Evolutionary conservation across 805 yeast species (phyloP).

Genomic region (Komagataella phaffii): DNA sequence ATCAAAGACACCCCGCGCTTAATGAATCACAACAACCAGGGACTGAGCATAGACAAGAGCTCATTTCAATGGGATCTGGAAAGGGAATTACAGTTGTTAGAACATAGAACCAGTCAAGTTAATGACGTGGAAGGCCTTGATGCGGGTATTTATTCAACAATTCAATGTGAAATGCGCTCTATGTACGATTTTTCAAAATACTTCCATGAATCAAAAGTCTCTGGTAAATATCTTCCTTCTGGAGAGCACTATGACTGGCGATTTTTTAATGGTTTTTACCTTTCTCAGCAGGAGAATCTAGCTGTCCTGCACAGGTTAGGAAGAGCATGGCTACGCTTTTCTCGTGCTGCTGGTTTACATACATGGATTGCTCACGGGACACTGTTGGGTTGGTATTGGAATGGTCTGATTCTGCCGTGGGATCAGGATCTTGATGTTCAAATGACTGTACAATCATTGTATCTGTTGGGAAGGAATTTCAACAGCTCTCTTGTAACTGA

Average conservation of each 20-base stretch:
- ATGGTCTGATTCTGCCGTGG: slow-evolving; percentile 53
- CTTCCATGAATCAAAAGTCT: slow-evolving; percentile 22
- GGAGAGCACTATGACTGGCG: slow-evolving; percentile 35
- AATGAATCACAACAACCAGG: background rate
- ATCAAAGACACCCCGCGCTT: background rate
- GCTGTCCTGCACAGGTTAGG: slow-evolving; percentile 30
- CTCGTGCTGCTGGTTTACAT: slow-evolving; percentile 27
- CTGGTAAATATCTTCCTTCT: slow-evolving; percentile 28
- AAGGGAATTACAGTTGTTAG: background rate
- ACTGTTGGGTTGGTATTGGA: slow-evolving; percentile 50
- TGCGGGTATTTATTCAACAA: slow-evolving; percentile 4
- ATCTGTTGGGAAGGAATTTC: slow-evolving; percentile 29
- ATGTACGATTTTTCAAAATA: slow-evolving; percentile 11
- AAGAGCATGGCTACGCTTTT: slow-evolving; percentile 37
- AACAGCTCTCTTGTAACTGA: slow-evolving; percentile 38
- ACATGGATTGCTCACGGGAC: slow-evolving; percentile 63
- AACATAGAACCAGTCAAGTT: background rate
- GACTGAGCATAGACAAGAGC: background rate
- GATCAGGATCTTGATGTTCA: slow-evolving; percentile 58
- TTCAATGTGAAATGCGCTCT: background rate
- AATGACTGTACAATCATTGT: slow-evolving; percentile 36
- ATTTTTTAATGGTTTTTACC: slow-evolving; percentile 31
- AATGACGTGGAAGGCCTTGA: slow-evolving; percentile 6
- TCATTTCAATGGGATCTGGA: background rate
- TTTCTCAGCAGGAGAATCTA: slow-evolving; percentile 24